A percentile compares a stretch with the other conserved stretches of the same genome.
These are phyloP conservation scores for Eucommia ulmoides DNA, from an alignment of 257 asterid genomes.

Conservation along the genomic window DNA sequence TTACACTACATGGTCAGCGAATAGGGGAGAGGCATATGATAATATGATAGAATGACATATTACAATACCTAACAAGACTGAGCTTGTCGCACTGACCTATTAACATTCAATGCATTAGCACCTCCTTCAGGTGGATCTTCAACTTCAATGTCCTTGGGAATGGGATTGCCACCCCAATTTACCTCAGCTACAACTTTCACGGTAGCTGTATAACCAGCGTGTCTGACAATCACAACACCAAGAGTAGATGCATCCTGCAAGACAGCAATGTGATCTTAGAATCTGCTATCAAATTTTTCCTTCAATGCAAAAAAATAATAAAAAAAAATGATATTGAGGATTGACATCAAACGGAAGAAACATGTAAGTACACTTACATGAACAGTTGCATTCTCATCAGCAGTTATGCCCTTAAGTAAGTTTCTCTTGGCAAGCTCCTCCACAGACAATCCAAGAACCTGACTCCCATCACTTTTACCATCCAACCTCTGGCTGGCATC, in stretches of 20 bases:
- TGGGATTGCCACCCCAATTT: conserved; percentile 31
- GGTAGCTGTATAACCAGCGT: conserved; percentile 51
- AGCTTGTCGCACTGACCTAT: conserved; percentile 36
- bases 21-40: too few relatives aligned
- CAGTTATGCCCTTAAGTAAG: conserved; percentile 76
- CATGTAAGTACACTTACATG: conserved; percentile 73
- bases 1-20: too few relatives aligned
- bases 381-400: conserved; percentile 68
- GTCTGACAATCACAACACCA: conserved; percentile 65
- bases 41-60: too few relatives aligned
- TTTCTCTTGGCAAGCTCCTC: conserved; percentile 50
- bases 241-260: conserved; percentile 61
- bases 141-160: conserved; percentile 48
- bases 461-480: conserved; percentile 49
- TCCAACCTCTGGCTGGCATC: conserved; percentile 56
- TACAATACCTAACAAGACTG: too few relatives aligned
- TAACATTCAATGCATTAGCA: conserved; percentile 63
- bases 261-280: conserved; percentile 7
- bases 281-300: conserved; percentile 8
- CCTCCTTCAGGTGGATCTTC: conserved; percentile 80
- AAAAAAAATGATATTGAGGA: not conserved
- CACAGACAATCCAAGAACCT: conserved; percentile 41
- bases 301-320: too few relatives aligned
- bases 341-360: not conserved
- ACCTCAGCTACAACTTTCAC: conserved; percentile 53